These are phyloP conservation scores for Podospora sp. DNA, from an alignment of 495 filamentous ascomycete genomes.

Conservation along the genomic window DNA sequence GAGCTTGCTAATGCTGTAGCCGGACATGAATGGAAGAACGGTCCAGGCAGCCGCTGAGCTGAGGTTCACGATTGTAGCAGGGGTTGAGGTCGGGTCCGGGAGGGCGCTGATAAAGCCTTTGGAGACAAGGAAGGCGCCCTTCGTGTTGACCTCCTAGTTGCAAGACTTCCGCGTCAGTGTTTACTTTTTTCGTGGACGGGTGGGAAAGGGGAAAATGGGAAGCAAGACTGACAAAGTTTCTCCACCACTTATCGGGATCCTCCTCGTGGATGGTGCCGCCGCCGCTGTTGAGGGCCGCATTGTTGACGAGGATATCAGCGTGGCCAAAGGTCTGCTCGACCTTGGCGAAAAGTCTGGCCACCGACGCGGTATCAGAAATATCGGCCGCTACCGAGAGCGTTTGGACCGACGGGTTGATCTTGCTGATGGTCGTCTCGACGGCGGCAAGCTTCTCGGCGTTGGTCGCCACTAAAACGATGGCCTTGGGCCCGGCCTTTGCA, in stretches of 20 bases:
- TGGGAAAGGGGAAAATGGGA: not conserved
- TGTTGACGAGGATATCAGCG: constrained; percentile 59
- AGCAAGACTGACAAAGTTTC: constrained; percentile 34
- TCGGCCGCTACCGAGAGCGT: constrained; percentile 33
- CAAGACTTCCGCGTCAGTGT: not conserved
- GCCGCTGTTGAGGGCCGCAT: constrained; percentile 47
- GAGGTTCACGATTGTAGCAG: constrained; percentile 15
- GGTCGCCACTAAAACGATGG: constrained; percentile 49
- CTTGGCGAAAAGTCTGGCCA: constrained; percentile 37
- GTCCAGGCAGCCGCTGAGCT: constrained; percentile 4
- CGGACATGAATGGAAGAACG: constrained; percentile 11
- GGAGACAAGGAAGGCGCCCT: constrained; percentile 13
- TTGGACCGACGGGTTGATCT: constrained; percentile 32
- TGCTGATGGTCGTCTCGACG: constrained; percentile 33
- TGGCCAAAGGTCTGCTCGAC: constrained; percentile 38
- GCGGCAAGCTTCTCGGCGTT: constrained; percentile 41
- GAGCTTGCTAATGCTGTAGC: constrained; percentile 17
- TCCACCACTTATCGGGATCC: constrained; percentile 52
- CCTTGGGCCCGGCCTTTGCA: constrained; percentile 50
- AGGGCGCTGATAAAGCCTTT: constrained; percentile 4
- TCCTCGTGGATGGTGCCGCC: constrained; percentile 39
- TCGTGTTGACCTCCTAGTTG: constrained; percentile 17
- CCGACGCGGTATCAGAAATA: constrained; percentile 35
- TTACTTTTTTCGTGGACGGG: not conserved
- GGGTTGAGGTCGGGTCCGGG: constrained; percentile 10